Percentiles rank a stretch among this genome's conserved stretches.
phyloP scores from a whole-genome alignment of 805 yeast genomes.

The Yarrowia sp. region DNA sequence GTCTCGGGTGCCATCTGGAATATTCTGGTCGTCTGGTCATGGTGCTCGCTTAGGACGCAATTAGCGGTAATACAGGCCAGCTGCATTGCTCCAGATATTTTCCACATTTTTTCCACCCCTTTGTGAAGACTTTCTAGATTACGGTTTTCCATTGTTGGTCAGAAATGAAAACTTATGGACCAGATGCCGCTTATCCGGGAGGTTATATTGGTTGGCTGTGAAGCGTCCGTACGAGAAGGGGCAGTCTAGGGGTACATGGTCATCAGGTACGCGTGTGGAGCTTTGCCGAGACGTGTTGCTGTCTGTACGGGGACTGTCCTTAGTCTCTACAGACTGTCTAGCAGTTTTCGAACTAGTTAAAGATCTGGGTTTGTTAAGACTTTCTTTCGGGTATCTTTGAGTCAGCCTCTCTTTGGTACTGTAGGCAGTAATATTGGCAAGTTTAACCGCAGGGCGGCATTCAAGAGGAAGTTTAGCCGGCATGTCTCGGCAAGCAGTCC shows the following conservation, averaged over 20 bases:
- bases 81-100: conserved; percentile 5
- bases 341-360: too few relatives aligned
- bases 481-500: not conserved
- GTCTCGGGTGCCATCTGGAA: not conserved
- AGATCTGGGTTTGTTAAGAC: too few relatives aligned
- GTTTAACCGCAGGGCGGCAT: conserved; percentile 19
- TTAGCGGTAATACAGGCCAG: not conserved
- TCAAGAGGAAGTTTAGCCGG: conserved; percentile 11
- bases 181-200: too few relatives aligned
- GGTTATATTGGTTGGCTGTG: too few relatives aligned
- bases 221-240: too few relatives aligned
- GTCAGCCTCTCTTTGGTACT: too few relatives aligned
- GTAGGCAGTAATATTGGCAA: not conserved
- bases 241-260: too few relatives aligned
- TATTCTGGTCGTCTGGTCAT: not conserved
- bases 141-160: not conserved
- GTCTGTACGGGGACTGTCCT: too few relatives aligned
- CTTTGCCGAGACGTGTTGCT: too few relatives aligned
- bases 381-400: too few relatives aligned
- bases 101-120: not conserved
- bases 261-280: too few relatives aligned
- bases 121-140: not conserved
- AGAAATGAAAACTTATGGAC: not conserved
- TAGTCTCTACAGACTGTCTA: too few relatives aligned
- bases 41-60: not conserved